Percentiles rank a stretch among this genome's conserved stretches.
These are phyloP conservation scores for Akanthomyces dipterigenus DNA, from an alignment of 2,329 filamentous ascomycete genomes.

Conservation along the genomic window DNA sequence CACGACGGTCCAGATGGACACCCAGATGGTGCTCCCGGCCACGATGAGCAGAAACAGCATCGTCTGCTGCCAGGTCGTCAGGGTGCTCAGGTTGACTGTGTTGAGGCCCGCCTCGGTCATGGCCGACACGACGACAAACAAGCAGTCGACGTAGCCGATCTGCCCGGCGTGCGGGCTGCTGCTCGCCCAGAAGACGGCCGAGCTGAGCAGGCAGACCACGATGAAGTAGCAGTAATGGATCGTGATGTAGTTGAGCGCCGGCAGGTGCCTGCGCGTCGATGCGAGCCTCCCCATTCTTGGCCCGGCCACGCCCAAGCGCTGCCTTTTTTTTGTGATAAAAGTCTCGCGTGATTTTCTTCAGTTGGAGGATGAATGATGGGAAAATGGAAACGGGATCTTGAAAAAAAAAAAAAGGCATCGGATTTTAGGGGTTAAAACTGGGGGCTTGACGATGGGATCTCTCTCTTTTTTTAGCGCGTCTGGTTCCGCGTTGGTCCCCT, in stretches of 20 bases:
- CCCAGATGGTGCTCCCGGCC: constrained; percentile 59
- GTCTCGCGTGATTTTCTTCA: too few relatives aligned
- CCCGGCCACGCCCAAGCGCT: not conserved
- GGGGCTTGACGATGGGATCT: too few relatives aligned
- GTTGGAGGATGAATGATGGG: too few relatives aligned
- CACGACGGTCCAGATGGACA: constrained; percentile 57
- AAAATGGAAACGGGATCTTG: too few relatives aligned
- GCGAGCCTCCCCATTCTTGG: not conserved
- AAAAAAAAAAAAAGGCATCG: too few relatives aligned
- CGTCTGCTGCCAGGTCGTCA: constrained; percentile 63
- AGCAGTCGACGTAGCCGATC: constrained; percentile 55
- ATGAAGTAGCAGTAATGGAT: constrained; percentile 64
- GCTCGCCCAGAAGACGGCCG: constrained; percentile 54
- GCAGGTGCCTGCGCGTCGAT: constrained; percentile 19
- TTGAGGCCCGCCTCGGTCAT: constrained; percentile 64
- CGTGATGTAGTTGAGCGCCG: constrained; percentile 53
- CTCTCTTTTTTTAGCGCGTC: too few relatives aligned
- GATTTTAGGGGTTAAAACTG: too few relatives aligned
- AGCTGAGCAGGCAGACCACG: constrained; percentile 44
- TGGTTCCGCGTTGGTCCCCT: too few relatives aligned
- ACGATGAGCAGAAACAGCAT: constrained; percentile 60
- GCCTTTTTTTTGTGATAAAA: too few relatives aligned
- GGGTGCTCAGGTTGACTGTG: constrained; percentile 54
- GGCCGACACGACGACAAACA: constrained; percentile 60
- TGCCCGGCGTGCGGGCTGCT: constrained; percentile 41